Evolutionary conservation across 495 filamentous ascomycete species (phyloP), one percentile per base, ranked within the genome.

Genomic region (Neurospora sp.): DNA sequence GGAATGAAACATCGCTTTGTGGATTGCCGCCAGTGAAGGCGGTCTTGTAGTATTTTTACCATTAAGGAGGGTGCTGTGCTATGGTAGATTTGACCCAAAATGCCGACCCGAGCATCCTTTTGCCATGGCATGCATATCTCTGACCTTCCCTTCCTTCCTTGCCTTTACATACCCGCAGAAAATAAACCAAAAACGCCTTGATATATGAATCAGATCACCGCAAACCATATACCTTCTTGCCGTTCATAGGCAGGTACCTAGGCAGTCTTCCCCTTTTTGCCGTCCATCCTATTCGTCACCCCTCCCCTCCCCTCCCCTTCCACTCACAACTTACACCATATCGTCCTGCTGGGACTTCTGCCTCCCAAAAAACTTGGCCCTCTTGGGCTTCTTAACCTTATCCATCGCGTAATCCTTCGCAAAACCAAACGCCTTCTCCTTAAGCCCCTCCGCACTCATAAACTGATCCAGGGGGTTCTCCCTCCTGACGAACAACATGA

Each of bases 401-500:
- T 61, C 48, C 48, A 31, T 31, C 11, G 48, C 48, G 5, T 3
- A 61, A 10, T 14, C 48, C 48, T 61, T 61, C 4, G 48, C 48
- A 1, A 31, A 8, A 5, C 22, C 48, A 61, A 61, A 61, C 11
- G 48, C 48, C 48, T 61, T 61, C 48, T 61, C 48, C 48, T 61
- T 61, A 3, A 59, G 2, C 0, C 12, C 12, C 22, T 31, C 48
- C 0, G 22, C 5, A 7, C 12, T 31, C 48, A 61, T 16, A 12
- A 8, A 61, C 48, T 61, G 48, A 61, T 61, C 48, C 22, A 61
- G 12, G 0, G 22, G 20, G 12, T 61, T 61, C 22, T 61, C 48
- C 11, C 22, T 14, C 22, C 22, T 61, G 20, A 61, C 48, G 2
- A 61, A 61, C 38, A 74, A 70, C 70, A 79, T 20, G 0, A 75